phyloP scores from a whole-genome alignment of 768 basidiomycete species.

The Lentinula sp. region DNA sequence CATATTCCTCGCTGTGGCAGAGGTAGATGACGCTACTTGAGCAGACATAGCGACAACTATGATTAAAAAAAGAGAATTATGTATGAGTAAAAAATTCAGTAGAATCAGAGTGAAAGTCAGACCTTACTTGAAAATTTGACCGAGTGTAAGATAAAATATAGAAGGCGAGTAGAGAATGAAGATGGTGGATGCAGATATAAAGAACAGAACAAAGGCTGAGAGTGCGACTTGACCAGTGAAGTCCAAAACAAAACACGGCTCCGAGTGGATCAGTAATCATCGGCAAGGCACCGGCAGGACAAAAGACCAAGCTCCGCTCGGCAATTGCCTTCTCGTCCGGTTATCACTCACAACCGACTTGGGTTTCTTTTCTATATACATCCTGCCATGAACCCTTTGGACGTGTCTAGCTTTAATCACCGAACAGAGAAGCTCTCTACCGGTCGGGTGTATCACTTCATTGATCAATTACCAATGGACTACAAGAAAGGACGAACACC shows the following conservation, averaged over 20 bases:
- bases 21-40: slow-evolving; percentile 26
- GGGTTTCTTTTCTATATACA: slow-evolving; percentile 5
- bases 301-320: slow-evolving; percentile 15
- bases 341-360: slow-evolving; percentile 10
- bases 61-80: slow-evolving; percentile 12
- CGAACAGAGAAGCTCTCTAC: slow-evolving; percentile 46
- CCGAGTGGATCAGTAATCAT: neutral
- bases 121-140: slow-evolving; percentile 28
- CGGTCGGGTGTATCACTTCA: slow-evolving; percentile 62
- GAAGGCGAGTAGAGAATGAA: neutral
- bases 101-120: slow-evolving; percentile 11
- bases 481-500: slow-evolving; percentile 33
- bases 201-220: slow-evolving; percentile 8
- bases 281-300: neutral
- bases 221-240: neutral
- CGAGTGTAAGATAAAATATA: slow-evolving; percentile 17
- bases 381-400: slow-evolving; percentile 32
- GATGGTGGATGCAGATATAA: slow-evolving; percentile 10
- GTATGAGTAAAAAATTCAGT: slow-evolving; percentile 9
- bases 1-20: slow-evolving; percentile 25
- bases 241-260: slow-evolving; percentile 5
- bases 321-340: neutral
- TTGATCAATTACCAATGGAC: slow-evolving; percentile 55
- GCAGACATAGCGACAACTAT: slow-evolving; percentile 40
- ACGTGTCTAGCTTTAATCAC: slow-evolving; percentile 47